Base-by-base conservation (phyloP, 257 asterid species). In the Plantago major region DNA sequence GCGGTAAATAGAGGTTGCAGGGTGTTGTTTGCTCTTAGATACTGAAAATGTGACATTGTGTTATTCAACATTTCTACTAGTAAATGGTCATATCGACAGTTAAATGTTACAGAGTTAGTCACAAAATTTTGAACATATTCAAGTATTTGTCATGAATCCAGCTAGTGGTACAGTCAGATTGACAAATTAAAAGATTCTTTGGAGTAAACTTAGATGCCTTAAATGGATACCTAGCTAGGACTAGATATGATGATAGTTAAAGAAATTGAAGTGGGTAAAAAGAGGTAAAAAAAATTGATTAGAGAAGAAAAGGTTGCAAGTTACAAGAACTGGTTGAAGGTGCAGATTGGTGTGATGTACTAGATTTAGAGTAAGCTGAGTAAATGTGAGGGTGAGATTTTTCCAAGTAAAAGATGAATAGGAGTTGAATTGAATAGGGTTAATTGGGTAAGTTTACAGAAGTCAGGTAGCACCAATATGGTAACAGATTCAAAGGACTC, bases 1-100 rank as follows among this genome's bases (percentile, higher is more conserved):
- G 81, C 87, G 38, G 91, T 85, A 77, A 93, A 93, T 18, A 93
- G 62, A 19, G 99, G 97, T 66, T 87, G 97, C 14, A 93, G 79
- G 9, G 94, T 80, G 83, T 81, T 89, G 92, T 93, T 89, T 28
- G 90, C 99, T 15, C 84, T 84, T 55, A 93, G 62, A 60, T 89
- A 93, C 99, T 93, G 87, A 48, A 46, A 43, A 13, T 62, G 15
- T 33, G 50, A n/a, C 42, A 11, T 51, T 37, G 11, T 15, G 40
- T 33, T 33, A 33, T 5, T n/a, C 26, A 22, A 22, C 26, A 22
- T 22, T 22, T 33, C 40, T 0, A 33, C 40, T 33, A 33, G 40
- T 33, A 33, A 33, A 5, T 4, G 40, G 40, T 33, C 40, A 33
- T 33, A 33, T 33, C 40, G 40, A 33, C 40, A 33, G 40, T 33